A percentile compares a stretch with the other conserved stretches of the same genome.
These are phyloP conservation scores for Iris macrosiphon DNA, from an alignment of 106 monocot species.

Conservation along the genomic window DNA sequence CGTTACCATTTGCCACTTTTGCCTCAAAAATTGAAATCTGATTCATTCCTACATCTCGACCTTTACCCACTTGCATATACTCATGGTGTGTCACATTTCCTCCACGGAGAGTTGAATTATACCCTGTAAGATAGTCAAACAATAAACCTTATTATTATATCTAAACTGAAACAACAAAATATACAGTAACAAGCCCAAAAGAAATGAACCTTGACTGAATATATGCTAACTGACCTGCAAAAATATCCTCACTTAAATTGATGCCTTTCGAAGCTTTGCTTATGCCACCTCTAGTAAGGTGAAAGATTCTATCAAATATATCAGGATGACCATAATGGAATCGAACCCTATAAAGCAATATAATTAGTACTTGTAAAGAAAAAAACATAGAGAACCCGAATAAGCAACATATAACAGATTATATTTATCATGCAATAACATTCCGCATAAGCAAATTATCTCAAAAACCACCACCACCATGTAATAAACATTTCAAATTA, in stretches of 20 bases:
- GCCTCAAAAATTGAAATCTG: conserved; percentile 97
- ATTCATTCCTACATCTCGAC: conserved; percentile 97
- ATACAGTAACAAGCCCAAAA: too few species aligned
- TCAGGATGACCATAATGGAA: conserved; percentile 99
- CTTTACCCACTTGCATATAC: conserved; percentile 98
- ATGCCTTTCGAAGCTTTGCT: conserved; percentile 91
- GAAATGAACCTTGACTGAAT: neutral
- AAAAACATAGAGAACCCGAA: too few species aligned
- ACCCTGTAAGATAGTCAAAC: too few species aligned
- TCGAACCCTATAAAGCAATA: conserved; percentile 51
- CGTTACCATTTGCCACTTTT: conserved; percentile 96
- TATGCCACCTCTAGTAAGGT: conserved; percentile 88
- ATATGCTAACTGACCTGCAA: conserved; percentile 43
- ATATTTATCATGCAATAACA: too few species aligned
- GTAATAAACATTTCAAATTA: too few species aligned
- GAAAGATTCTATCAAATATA: conserved; percentile 96
- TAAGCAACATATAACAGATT: too few species aligned
- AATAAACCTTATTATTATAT: too few species aligned
- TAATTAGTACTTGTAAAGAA: conserved; percentile 7
- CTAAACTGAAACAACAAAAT: too few species aligned
- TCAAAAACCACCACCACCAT: too few species aligned
- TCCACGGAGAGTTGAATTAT: conserved; percentile 75
- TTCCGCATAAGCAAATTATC: too few species aligned
- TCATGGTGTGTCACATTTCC: conserved; percentile 96
- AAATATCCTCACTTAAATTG: conserved; percentile 94